Conservation (phyloP, 1,284 basidiomycete genomes). For the Apiotrichum gracile region DNA sequence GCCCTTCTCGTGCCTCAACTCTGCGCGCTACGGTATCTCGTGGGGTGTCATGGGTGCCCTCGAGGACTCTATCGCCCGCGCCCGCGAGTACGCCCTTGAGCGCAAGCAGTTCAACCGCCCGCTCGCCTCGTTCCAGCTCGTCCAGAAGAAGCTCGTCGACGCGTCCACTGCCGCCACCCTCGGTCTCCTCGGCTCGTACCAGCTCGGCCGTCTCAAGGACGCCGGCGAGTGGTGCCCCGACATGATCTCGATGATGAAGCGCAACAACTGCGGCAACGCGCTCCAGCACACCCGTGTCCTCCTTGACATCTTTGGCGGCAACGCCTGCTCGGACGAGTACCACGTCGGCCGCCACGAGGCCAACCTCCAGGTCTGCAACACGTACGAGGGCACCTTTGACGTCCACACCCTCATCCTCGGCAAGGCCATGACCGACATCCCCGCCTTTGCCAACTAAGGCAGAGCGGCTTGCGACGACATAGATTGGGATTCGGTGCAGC, state of each 20-base stretch:
- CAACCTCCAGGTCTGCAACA: slow-evolving; percentile 86
- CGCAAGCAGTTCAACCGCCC: slow-evolving; percentile 78
- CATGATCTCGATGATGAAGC: slow-evolving; percentile 90
- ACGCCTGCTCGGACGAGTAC: slow-evolving; percentile 82
- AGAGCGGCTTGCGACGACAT: too few species aligned
- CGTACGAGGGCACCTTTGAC: slow-evolving; percentile 68
- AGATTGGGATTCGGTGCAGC: too few species aligned
- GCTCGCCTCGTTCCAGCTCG: slow-evolving; percentile 86
- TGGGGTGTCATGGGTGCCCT: slow-evolving; percentile 93
- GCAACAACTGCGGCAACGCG: slow-evolving; percentile 93
- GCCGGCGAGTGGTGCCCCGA: slow-evolving; percentile 70
- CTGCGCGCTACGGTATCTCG: slow-evolving; percentile 81
- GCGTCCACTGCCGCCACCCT: slow-evolving; percentile 78
- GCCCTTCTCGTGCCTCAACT: slow-evolving; percentile 86
- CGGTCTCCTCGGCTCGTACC: slow-evolving; percentile 66
- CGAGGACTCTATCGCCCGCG: slow-evolving; percentile 77
- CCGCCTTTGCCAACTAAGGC: slow-evolving; percentile 12
- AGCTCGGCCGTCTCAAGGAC: slow-evolving; percentile 88
- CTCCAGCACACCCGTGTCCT: slow-evolving; percentile 71
- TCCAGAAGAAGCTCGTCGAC: slow-evolving; percentile 95
- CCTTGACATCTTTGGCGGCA: slow-evolving; percentile 84
- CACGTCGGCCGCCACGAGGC: slow-evolving; percentile 84
- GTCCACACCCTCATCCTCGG: slow-evolving; percentile 61
- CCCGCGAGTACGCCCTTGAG: slow-evolving; percentile 81
- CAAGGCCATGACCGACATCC: slow-evolving; percentile 77